Evolutionary conservation across 176 grass and related monocot genomes (phyloP).

Genomic region (Puya raimondii): DNA sequence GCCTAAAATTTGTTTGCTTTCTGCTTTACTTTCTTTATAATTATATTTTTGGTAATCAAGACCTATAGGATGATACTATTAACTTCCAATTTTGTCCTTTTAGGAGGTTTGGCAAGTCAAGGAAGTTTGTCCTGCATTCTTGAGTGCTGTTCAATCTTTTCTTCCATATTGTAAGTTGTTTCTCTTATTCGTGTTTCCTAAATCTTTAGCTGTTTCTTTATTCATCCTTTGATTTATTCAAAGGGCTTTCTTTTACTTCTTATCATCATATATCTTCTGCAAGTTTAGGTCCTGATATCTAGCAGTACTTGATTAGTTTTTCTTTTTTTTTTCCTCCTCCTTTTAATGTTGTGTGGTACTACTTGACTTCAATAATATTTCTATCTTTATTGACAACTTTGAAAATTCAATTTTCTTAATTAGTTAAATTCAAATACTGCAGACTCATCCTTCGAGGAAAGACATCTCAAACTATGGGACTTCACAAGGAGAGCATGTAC

Average conservation of each 20-base stretch:
- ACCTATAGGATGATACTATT: not conserved
- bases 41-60: not conserved
- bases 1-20: constrained; percentile 9
- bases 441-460: constrained; percentile 74
- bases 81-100: constrained; percentile 21
- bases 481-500: constrained; percentile 80
- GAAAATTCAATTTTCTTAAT: not conserved
- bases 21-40: constrained; percentile 9
- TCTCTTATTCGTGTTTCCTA: constrained; percentile 27
- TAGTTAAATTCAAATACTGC: not conserved
- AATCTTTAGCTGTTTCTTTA: constrained; percentile 46
- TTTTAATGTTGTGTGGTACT: constrained; percentile 11
- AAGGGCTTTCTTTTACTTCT: not conserved
- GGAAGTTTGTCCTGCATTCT: constrained; percentile 92
- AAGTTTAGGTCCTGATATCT: no score
- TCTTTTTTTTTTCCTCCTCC: not conserved
- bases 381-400: not conserved
- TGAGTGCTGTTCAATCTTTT: constrained; percentile 83
- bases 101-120: constrained; percentile 92
- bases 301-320: not conserved
- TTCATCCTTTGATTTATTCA: not conserved
- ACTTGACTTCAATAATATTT: no score
- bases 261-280: not conserved
- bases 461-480: constrained; percentile 68
- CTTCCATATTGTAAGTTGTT: constrained; percentile 79